These are phyloP conservation scores for Puccinia novopanici DNA, from an alignment of 1,284 basidiomycete species.

Conservation along the genomic window DNA sequence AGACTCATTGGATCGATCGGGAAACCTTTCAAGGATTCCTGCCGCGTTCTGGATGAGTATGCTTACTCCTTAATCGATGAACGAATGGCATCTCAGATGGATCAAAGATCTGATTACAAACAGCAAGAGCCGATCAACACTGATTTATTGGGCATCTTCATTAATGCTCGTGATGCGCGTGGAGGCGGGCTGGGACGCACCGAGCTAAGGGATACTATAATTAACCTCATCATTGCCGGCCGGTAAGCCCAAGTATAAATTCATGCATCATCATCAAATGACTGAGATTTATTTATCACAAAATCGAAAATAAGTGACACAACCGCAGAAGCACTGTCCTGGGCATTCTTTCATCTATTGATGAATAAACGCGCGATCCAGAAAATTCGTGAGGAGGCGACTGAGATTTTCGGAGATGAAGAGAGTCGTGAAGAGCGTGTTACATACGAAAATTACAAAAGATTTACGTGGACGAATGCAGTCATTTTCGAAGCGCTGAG, in stretches of 20 bases:
- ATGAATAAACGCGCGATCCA: slow-evolving; percentile 24
- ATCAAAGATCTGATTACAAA: neutral
- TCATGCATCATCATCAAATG: neutral
- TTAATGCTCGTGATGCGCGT: slow-evolving; percentile 19
- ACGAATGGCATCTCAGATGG: slow-evolving; percentile 6
- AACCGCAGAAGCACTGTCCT: slow-evolving; percentile 43
- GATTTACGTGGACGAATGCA: slow-evolving; percentile 50
- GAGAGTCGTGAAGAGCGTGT: neutral
- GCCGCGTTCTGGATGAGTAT: slow-evolving; percentile 17
- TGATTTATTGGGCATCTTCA: slow-evolving; percentile 26
- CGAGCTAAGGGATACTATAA: slow-evolving; percentile 24
- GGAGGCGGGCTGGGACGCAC: slow-evolving; percentile 19
- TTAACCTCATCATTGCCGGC: slow-evolving; percentile 49
- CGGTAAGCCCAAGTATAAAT: slow-evolving; percentile 19
- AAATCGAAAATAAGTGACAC: slow-evolving; percentile 31
- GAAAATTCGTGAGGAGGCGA: slow-evolving; percentile 28
- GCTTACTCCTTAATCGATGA: slow-evolving; percentile 36
- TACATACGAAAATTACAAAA: slow-evolving; percentile 50
- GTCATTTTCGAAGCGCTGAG: slow-evolving; percentile 53
- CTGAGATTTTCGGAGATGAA: neutral
- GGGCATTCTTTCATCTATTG: slow-evolving; percentile 40
- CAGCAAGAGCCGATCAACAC: neutral
- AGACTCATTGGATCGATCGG: neutral
- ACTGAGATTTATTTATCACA: no score
- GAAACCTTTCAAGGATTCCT: slow-evolving; percentile 11